Conservation (phyloP, 257 asterid genomes). For the Rubia yunnanensis region DNA sequence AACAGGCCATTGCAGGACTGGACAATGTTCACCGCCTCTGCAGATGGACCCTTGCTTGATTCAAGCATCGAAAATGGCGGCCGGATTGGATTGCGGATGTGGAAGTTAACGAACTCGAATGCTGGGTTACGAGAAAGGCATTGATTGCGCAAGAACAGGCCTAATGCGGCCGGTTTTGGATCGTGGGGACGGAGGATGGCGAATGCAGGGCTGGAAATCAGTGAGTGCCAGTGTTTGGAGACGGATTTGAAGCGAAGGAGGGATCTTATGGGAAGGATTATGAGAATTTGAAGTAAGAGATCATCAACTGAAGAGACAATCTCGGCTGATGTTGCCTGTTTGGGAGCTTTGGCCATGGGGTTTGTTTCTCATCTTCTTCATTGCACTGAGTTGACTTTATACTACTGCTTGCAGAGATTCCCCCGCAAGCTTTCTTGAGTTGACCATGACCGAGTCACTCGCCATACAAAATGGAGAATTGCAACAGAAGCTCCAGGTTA, state of each 20-base stretch:
- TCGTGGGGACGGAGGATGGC: conserved; percentile 9
- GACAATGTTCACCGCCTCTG: conserved; percentile 13
- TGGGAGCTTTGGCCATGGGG: conserved; percentile 4
- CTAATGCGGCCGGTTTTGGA: conserved; percentile 22
- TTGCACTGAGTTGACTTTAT: no score
- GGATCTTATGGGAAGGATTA: conserved; percentile 22
- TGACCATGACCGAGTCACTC: no score
- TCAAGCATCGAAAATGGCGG: conserved; percentile 15
- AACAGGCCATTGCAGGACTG: conserved; percentile 31
- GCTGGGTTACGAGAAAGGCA: background rate
- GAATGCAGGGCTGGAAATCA: conserved; percentile 26
- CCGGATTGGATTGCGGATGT: background rate
- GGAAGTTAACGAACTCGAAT: conserved; percentile 17
- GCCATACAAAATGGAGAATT: no score
- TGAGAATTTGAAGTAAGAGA: conserved; percentile 20
- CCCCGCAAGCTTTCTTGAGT: conserved; percentile 19
- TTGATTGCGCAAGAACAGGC: conserved; percentile 18
- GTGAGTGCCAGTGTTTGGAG: conserved; percentile 31
- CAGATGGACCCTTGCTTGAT: no score
- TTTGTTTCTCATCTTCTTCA: conserved; percentile 12
- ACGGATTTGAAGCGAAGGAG: conserved; percentile 26
- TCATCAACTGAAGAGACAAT: conserved; percentile 22
- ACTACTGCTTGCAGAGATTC: no score
- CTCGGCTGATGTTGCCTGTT: conserved; percentile 22
- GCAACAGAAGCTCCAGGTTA: no score